Base-by-base conservation (phyloP, 495 filamentous ascomycete genomes). In the Aspergillus conjunctus region DNA sequence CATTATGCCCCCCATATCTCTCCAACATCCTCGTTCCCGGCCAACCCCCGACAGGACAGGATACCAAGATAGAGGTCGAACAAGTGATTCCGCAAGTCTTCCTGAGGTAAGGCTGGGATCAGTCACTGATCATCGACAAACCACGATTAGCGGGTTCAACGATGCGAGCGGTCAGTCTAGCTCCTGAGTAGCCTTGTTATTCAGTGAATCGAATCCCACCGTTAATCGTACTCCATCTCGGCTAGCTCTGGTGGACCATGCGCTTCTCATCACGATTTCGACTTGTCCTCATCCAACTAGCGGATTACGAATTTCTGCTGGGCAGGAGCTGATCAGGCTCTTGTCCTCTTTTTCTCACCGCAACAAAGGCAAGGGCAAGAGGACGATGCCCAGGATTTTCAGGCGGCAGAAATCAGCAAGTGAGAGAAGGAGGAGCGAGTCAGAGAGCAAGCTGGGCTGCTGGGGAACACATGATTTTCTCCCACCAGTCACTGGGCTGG, bases 391-490 rank as follows among this genome's bases (percentile, higher is more conserved):
- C 39, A 43, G 39, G 39, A 43, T 43, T 43, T 41, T 17, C 39
- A 43, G 26, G 26, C 5, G 26, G 2, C 26, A 26, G 26, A 5
- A 26, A 26, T 26, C 26, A 26, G 26, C 2, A 2, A 26, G 5
- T 26, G 26, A 5, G 37, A n/a, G 37, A n/a, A 41, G 11, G 15
- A n/a, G 37, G 15, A 12, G 4, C 37, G 37, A 51, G 49, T 31
- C 21, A 33, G 17, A 26, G 7, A 31, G 20, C 31, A n/a, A 30
- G 51, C 6, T 39, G 11, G 17, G 18, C 7, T 15, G 51, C 6
- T 39, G 11, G 17, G 18, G 33, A 8, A n/a, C 60, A 56, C 61
- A 66, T 67, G 58, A 63, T 61, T 49, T 46, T 51, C 12, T 20
- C 39, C n/a, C 18, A 26, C 50, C 21, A 34, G 50, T 53, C 34